These are phyloP conservation scores for Ceratocystis cacaofunesta DNA, from an alignment of 2,329 filamentous ascomycete genomes.

Conservation along the genomic window DNA sequence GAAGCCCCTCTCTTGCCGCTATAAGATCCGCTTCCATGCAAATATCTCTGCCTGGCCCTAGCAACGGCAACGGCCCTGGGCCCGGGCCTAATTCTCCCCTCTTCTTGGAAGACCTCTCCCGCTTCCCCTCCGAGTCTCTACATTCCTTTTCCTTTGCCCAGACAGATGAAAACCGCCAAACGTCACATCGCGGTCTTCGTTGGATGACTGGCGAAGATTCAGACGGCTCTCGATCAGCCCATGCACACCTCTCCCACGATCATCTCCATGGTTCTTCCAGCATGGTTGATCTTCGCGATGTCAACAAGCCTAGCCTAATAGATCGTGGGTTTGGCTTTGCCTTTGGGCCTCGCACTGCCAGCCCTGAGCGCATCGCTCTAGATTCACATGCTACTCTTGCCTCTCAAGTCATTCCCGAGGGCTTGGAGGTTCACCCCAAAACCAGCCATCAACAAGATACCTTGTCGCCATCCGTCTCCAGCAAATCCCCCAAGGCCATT, in stretches of 20 bases:
- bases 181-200: slow-evolving; percentile 42
- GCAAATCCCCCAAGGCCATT: not conserved
- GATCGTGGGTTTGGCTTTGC: slow-evolving; percentile 8
- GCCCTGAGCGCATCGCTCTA: slow-evolving; percentile 8
- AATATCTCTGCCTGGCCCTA: slow-evolving; percentile 44
- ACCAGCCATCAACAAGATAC: not conserved
- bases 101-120: slow-evolving; percentile 74
- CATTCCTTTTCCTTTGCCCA: slow-evolving; percentile 98
- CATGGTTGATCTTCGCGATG: slow-evolving; percentile 13
- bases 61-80: slow-evolving; percentile 18
- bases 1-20: slow-evolving; percentile 41
- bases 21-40: slow-evolving; percentile 59
- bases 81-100: slow-evolving; percentile 48
- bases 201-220: slow-evolving; percentile 83
- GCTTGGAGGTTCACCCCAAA: slow-evolving; percentile 1
- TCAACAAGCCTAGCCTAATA: not conserved
- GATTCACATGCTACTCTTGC: slow-evolving; percentile 6
- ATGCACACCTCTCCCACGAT: slow-evolving; percentile 76
- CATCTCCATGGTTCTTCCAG: slow-evolving; percentile 76
- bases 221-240: slow-evolving; percentile 35
- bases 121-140: slow-evolving; percentile 88
- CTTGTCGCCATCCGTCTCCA: not conserved
- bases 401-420: slow-evolving; percentile 14
- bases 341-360: slow-evolving; percentile 13
- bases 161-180: slow-evolving; percentile 85